phyloP scores from a whole-genome alignment of 257 asterid species.

The Lithospermum erythrorhizon region DNA sequence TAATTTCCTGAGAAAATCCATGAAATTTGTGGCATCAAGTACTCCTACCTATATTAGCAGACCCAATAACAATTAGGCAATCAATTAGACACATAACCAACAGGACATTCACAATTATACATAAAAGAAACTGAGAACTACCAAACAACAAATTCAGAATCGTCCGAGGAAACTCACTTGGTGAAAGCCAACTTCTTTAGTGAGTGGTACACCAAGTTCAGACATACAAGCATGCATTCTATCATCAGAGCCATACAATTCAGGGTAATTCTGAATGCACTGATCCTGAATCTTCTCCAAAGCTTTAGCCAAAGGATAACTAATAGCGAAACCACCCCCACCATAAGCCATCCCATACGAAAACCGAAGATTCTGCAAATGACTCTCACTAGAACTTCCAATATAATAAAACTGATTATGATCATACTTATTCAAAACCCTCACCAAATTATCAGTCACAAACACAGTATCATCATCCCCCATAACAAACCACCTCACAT shows the following conservation, averaged over 20 bases:
- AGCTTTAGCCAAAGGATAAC: constrained; percentile 75
- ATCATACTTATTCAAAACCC: constrained; percentile 69
- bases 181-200: constrained; percentile 84
- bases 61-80: too few species aligned
- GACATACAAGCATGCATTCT: constrained; percentile 96
- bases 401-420: constrained; percentile 72
- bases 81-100: too few species aligned
- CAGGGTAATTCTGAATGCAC: constrained; percentile 76
- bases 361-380: constrained; percentile 75
- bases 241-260: constrained; percentile 80
- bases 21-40: too few species aligned
- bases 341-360: constrained; percentile 82
- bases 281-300: constrained; percentile 69
- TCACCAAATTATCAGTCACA: constrained; percentile 65
- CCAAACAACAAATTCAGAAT: not conserved
- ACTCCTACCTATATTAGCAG: too few species aligned
- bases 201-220: constrained; percentile 88
- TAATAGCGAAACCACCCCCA: constrained; percentile 86
- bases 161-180: constrained; percentile 38
- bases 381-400: constrained; percentile 81
- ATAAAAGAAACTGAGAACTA: not conserved
- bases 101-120: not conserved
- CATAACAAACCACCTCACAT: constrained; percentile 85
- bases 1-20: too few species aligned
- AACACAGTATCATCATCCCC: constrained; percentile 89